Evolutionary conservation across 1,284 basidiomycete genomes (phyloP), one percentile per base, ranked within the genome.

Genomic region (Ganoderma leucocontextum): DNA sequence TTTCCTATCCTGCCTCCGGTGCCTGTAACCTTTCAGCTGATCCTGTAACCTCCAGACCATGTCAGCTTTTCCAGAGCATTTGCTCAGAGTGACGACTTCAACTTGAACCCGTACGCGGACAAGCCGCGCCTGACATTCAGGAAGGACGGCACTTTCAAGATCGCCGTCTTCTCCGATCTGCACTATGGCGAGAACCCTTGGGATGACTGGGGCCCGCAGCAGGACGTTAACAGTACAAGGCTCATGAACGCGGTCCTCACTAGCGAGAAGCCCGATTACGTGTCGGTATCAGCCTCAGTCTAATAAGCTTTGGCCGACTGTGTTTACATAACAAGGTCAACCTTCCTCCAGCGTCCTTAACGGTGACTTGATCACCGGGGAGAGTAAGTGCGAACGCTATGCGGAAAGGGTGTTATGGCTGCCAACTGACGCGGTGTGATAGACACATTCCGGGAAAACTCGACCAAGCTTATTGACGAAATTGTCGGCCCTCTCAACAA

Each of bases 151-250:
- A 86, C 86, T 0, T 90, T 91, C 82, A 91, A 90, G 76, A 74
- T 92, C 58, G 90, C 87, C 17, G 82, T 92, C 4, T 90, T 91
- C 75, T 90, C 89, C 4, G 90, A 91, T 73, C 75, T 91, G 39
- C 90, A 91, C 73, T 91, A 84, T 68, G 90, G 90, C 29, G 90
- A 91, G 77, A 89, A 91, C 73, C 88, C 89, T 8, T 90, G 88
- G 87, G 89, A 89, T 63, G 77, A 69, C 10, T 90, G 89, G 88
- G 90, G 90, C 0, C 88, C 86, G 25, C 77, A 84, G 71, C 89
- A 91, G 72, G 90, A 91, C 70, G 76, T 82, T 33, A 87, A 90
- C 57, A 90, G 88, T 64, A 81, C 80, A 0, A 75, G 75, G n/a
- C 73, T 91, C 67, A 88, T 91, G 86, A 81, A 83, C 35, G 80